Evolutionary conservation across 2,329 filamentous ascomycete genomes (phyloP), one percentile per base, ranked within the genome.

Genomic region (Peltaster fructicola): DNA sequence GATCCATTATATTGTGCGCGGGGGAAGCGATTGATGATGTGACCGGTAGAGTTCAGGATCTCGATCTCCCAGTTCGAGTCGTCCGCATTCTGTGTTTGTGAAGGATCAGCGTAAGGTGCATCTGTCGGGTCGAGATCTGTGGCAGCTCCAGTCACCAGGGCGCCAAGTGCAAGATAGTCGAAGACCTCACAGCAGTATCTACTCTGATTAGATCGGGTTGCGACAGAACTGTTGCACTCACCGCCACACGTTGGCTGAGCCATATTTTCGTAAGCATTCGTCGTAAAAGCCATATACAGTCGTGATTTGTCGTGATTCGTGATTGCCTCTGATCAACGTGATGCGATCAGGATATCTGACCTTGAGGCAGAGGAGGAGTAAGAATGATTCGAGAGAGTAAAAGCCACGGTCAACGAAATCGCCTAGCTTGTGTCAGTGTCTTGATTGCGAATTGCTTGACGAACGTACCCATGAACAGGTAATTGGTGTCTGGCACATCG

Each of bases 221-320:
- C 9, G 5, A 17, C 8, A 23, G 6, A 14, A 17, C n/a, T n/a
- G n/a, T n/a, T n/a, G 16, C 7, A 32, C 30, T n/a, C 30, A 85
- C 27, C 80, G 68, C 85, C 85, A 95, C 1, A 95, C 85, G 42
- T 93, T 95, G 17, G 85, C 84, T 46, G 77, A 91, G 32, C 85
- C 85, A 45, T 95, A 95, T 55, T 95, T 95, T 26, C 85, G 67
- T 35, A 93, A 63, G 45, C 85, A 95, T 56, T 95, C 85, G 46
- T 95, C 85, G 57, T 95, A 95, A 58, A 95, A 95, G 34, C 85
- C 85, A 50, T 95, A 95, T 8, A 95, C 85, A 4, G 81, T 91
- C 12, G 85, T 95, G 37, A 95, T 95, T 52, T 95, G 85, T 30
- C 85, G 72, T 21, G 84, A 93, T 54, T 95, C 85, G 59, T 51